phyloP scores from a whole-genome alignment of 306 rosid genomes.

The Gillenia trifoliata region DNA sequence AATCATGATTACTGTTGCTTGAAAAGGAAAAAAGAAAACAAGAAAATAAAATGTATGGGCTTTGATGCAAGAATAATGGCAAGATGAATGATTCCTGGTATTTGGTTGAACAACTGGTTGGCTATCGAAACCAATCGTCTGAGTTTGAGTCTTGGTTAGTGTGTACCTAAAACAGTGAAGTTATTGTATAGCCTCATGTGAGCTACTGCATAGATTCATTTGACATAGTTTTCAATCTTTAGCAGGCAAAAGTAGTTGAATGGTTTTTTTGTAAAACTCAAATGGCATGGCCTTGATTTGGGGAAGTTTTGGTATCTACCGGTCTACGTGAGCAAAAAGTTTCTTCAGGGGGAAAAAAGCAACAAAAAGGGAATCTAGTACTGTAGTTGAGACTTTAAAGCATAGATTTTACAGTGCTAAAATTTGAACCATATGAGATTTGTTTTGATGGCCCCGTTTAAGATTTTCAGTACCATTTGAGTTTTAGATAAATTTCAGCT shows the following conservation, averaged over 20 bases:
- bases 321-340: background rate
- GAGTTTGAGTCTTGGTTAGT: background rate
- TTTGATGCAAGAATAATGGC: background rate
- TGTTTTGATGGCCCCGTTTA: background rate
- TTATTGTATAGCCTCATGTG: too few species aligned
- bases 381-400: background rate
- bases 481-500: background rate
- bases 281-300: background rate
- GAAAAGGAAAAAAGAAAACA: background rate
- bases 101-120: background rate
- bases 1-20: background rate
- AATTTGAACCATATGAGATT: background rate
- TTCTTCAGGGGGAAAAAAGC: background rate
- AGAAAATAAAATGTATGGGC: background rate
- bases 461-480: background rate
- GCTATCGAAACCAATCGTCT: background rate
- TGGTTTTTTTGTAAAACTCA: background rate
- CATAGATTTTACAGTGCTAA: background rate
- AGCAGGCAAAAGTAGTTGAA: background rate
- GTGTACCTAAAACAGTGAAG: too few species aligned
- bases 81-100: background rate
- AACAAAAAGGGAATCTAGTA: background rate
- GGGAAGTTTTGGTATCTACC: background rate
- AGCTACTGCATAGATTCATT: background rate
- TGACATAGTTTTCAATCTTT: background rate